phyloP scores from a whole-genome alignment of 495 filamentous ascomycete genomes.

The Trichoderma gamsii region DNA sequence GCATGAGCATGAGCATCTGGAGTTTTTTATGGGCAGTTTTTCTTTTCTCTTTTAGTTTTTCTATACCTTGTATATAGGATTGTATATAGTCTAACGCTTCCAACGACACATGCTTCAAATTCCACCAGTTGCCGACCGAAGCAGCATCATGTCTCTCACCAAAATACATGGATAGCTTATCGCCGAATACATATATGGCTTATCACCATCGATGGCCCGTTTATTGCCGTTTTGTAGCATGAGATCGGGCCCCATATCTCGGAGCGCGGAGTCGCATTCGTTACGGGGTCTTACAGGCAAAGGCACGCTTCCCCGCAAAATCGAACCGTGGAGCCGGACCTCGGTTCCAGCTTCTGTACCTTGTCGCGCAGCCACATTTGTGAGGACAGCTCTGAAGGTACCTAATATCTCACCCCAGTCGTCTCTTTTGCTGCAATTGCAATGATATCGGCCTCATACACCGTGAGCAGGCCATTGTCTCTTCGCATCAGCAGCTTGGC shows the following conservation, averaged over 20 bases:
- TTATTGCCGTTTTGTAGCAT: background rate
- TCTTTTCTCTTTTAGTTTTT: background rate
- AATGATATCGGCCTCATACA: background rate
- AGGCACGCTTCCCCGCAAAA: background rate
- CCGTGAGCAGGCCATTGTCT: background rate
- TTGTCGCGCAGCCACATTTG: background rate
- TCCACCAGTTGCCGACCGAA: background rate
- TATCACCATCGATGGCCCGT: too few relatives aligned
- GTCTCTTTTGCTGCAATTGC: background rate
- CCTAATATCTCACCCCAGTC: background rate
- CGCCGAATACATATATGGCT: background rate
- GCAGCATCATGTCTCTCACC: background rate
- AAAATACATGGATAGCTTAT: background rate
- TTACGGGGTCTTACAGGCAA: background rate
- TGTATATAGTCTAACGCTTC: background rate
- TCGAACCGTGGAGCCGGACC: background rate
- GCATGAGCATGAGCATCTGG: conserved; percentile 1
- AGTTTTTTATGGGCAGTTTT: background rate
- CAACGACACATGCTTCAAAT: background rate
- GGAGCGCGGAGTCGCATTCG: background rate
- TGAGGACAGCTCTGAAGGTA: background rate
- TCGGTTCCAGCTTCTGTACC: background rate
- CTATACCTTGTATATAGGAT: background rate
- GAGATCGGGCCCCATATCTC: conserved; percentile 2
- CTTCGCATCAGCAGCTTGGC: background rate